Evolutionary conservation across 345 rosid genomes (phyloP), one percentile per base, ranked within the genome.

Genomic region (Rhizophora apiculata): DNA sequence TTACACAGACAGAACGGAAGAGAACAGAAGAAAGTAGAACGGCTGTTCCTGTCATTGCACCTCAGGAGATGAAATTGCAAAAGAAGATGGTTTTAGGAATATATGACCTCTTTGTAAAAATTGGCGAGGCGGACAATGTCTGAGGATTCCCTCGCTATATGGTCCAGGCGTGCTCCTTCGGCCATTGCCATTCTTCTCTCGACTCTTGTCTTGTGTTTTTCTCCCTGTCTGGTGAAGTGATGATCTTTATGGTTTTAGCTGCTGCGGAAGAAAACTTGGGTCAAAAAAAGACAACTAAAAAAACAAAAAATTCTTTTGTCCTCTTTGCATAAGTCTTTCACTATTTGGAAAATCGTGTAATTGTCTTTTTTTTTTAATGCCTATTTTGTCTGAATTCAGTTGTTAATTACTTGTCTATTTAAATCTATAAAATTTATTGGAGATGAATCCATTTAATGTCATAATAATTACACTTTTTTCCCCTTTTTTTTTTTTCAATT

Each of bases 141-240:
- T 3, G 95, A 80, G 59, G 97, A 89, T 79, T 89, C 97, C 78
- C 98, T 81, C 67, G 98, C 84, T 67, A 94, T 83, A 76, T 94
- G 97, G 81, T 84, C 86, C 8, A 91, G 88, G 68, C 43, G 75
- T 70, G 77, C 88, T 65, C 73, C 85, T 29, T 76, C 53, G 8
- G 88, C 85, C 22, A 48, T 20, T 31, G 65, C 69, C 75, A 72
- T 65, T 46, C 51, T 48, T n/a, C n/a, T 18, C 5, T 15, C 18
- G 6, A 4, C 6, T 22, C 30, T n/a, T 2, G 59, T 3, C 29
- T 7, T 11, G 1, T 8, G 27, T 6, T 21, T 5, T n/a, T 27
- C 24, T 2, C 27, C 29, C 13, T 55, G 7, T 21, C 59, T 21
- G 4, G 11, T 4, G 24, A 5, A 6, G 36, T 6, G 36, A 20